Base-by-base conservation (phyloP, 306 rosid genomes). In the Ammopiptanthus mongolicus region DNA sequence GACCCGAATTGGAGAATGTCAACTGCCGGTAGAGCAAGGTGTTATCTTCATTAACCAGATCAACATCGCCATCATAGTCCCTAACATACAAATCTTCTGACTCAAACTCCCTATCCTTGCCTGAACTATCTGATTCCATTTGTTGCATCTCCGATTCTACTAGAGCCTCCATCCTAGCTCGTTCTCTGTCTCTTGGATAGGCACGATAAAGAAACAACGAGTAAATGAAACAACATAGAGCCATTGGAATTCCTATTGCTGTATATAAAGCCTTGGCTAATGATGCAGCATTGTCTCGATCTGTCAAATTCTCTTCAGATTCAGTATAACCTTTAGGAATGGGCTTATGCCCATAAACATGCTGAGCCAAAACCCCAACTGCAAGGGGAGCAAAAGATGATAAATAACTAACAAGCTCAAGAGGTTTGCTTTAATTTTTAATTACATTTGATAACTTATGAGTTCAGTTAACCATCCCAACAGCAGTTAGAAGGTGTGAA, bases 341-440 rank as follows among this genome's bases (percentile, higher is more conserved):
- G 2, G 98, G 93, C 47, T 78, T 91, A 70, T 83, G 89, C 48
- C 96, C 96, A 65, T 87, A 93, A 23, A 87, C 77, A 47, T 89
- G 85, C 69, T 86, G 96, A 52, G 97, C 96, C 78, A 89, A 75
- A 56, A 91, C 39, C 59, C 97, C 96, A 23, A 93, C 96, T 5
- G 78, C 62, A 34, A 97, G 93, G 13, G 98, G 91, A 59, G 92
- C 96, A 64, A 93, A 87, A 13, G 96, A 91, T 29, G 93, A 84
- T 25, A n/a, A n/a, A 44, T 7, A 55, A 13, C 14, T 52, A 12
- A 71, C 46, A 75, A 39, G 36, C 22, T 12, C 6, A 21, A 59
- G 42, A 29, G 36, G 12, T 33, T 22, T 6, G 8, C 69, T 4
- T 5, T 18, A 23, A 31, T 17, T 36, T 36, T 36, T 46, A 71